These are phyloP conservation scores for Aspergillus sp. DNA, from an alignment of 2,329 filamentous ascomycete species.

Conservation along the genomic window DNA sequence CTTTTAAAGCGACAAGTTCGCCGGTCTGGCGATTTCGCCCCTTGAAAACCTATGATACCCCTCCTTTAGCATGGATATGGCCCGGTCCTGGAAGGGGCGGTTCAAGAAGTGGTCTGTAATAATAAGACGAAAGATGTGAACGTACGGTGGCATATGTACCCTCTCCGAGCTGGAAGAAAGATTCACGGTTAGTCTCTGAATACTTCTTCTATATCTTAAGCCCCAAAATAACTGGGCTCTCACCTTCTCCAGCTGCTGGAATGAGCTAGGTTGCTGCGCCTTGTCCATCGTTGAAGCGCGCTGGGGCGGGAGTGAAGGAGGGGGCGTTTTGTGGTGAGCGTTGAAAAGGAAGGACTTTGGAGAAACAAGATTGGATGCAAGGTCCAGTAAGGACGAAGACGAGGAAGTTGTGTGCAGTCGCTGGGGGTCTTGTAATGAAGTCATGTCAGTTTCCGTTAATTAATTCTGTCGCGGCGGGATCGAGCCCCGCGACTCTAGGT, in stretches of 20 bases:
- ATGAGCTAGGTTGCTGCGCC: conserved; percentile 89
- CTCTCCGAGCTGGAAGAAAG: conserved; percentile 69
- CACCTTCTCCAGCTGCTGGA: conserved; percentile 94
- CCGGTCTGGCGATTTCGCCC: conserved; percentile 95
- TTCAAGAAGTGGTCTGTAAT: background rate
- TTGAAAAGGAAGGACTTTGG: conserved; percentile 38
- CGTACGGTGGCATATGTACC: conserved; percentile 96
- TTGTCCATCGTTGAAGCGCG: conserved; percentile 69
- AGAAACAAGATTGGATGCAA: conserved; percentile 35
- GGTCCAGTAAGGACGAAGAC: conserved; percentile 25
- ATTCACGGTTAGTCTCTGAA: background rate
- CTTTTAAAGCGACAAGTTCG: conserved; percentile 93
- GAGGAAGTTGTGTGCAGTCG: conserved; percentile 19
- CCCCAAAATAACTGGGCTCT: background rate
- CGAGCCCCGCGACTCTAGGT: conserved; percentile 14
- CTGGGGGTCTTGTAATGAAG: conserved; percentile 20
- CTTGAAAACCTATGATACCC: conserved; percentile 78
- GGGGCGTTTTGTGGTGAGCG: conserved; percentile 19
- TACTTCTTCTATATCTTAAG: background rate
- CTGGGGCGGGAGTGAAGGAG: conserved; percentile 15
- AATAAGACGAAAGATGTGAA: conserved; percentile 15
- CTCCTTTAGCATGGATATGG: conserved; percentile 20
- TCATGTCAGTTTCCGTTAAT: conserved; percentile 19
- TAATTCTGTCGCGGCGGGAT: conserved; percentile 3
- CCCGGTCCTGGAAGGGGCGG: background rate